phyloP scores from a whole-genome alignment of 2,329 filamentous ascomycete species.

The Phoma sp. region DNA sequence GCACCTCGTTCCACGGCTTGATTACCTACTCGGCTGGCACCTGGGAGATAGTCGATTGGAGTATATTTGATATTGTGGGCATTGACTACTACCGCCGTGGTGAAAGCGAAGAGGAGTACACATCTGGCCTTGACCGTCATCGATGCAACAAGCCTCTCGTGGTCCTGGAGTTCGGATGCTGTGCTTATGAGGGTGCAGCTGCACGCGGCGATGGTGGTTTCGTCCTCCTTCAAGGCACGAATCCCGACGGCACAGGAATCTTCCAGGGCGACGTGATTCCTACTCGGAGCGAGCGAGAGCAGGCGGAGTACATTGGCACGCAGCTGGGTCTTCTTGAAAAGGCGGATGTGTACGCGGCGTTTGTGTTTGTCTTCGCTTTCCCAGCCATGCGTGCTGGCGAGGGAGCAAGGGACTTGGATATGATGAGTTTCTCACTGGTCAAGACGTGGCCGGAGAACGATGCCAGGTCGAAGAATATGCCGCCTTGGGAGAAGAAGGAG shows the following conservation, averaged over 20 bases:
- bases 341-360: background rate
- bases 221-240: background rate
- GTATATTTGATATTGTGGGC: no score
- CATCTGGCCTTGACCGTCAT: no score
- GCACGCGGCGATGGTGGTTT: no score
- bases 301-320: background rate
- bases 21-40: no score
- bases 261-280: background rate
- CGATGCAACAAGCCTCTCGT: no score
- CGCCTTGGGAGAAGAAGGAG: background rate
- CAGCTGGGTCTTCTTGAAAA: background rate
- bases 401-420: background rate
- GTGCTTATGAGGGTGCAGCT: no score
- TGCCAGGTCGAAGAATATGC: background rate
- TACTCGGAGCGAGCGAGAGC: background rate
- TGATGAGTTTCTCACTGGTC: background rate
- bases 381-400: background rate
- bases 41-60: no score
- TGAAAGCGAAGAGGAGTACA: no score
- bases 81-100: no score
- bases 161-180: no score
- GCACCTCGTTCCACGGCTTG: no score
- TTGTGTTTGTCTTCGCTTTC: background rate
- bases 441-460: background rate
- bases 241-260: background rate